A percentile compares a stretch with the other conserved stretches of the same genome.
phyloP scores from a whole-genome alignment of 2,329 filamentous ascomycete species.

The Fusarium sp. region DNA sequence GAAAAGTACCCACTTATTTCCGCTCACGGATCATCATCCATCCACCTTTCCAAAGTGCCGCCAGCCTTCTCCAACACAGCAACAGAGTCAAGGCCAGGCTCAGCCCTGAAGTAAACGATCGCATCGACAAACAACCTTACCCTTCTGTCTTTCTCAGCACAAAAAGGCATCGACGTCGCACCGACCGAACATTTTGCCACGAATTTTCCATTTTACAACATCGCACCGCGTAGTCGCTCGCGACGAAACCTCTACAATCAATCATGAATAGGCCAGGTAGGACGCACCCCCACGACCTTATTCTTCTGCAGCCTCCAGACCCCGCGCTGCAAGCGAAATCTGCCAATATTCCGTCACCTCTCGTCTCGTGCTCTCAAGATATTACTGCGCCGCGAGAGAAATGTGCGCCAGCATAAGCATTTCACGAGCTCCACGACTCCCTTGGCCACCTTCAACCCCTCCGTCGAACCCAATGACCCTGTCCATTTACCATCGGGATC shows the following conservation, averaged over 20 bases:
- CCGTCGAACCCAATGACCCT: constrained; percentile 23
- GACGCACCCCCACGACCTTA: constrained; percentile 47
- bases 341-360: constrained; percentile 29
- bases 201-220: constrained; percentile 28
- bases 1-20: constrained; percentile 56
- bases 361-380: constrained; percentile 31
- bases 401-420: constrained; percentile 28
- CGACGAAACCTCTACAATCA: constrained; percentile 53
- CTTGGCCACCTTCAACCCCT: constrained; percentile 33
- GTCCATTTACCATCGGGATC: constrained; percentile 28
- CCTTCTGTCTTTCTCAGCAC: constrained; percentile 41
- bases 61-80: constrained; percentile 46
- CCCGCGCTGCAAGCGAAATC: constrained; percentile 42
- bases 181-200: constrained; percentile 28
- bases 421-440: constrained; percentile 24
- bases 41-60: constrained; percentile 35
- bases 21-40: constrained; percentile 45
- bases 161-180: constrained; percentile 36
- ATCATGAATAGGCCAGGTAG: constrained; percentile 72
- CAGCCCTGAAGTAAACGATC: constrained; percentile 35
- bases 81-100: constrained; percentile 37
- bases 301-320: constrained; percentile 43
- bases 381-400: constrained; percentile 9
- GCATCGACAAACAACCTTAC: constrained; percentile 35
- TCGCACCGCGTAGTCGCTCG: constrained; percentile 29